phyloP scores from a whole-genome alignment of 2,329 filamentous ascomycete species.

The Epichloe brachyelytri region DNA sequence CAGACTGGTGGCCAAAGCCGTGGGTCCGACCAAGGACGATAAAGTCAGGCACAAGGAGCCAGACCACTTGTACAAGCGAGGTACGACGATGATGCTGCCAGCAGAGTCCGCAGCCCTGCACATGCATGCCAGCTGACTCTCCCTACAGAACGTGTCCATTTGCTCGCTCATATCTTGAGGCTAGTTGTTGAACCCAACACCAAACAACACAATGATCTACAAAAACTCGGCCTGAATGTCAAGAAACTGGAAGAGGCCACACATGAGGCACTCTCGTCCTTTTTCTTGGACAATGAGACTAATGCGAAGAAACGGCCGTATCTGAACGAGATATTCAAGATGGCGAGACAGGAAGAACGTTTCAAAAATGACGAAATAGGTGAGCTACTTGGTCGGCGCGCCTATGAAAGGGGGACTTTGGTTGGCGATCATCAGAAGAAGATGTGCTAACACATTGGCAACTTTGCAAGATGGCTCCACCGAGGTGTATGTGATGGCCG shows the following conservation, averaged over 20 bases:
- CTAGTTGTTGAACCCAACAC: slow-evolving; percentile 39
- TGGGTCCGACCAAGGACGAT: slow-evolving; percentile 36
- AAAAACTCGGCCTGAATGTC: slow-evolving; percentile 39
- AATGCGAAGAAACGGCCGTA: slow-evolving; percentile 43
- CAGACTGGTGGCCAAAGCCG: slow-evolving; percentile 54
- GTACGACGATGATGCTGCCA: slow-evolving; percentile 26
- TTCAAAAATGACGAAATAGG: slow-evolving; percentile 45
- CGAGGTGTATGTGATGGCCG: slow-evolving; percentile 36
- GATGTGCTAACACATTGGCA: slow-evolving; percentile 4
- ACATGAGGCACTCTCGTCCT: slow-evolving; percentile 42
- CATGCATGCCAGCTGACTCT: background rate
- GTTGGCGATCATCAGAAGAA: background rate
- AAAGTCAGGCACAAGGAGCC: slow-evolving; percentile 58
- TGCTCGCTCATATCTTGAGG: slow-evolving; percentile 47
- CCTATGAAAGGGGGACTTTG: background rate
- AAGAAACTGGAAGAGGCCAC: slow-evolving; percentile 46
- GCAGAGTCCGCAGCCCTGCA: background rate
- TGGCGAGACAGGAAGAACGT: slow-evolving; percentile 43
- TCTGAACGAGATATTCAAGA: slow-evolving; percentile 48
- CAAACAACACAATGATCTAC: slow-evolving; percentile 37
- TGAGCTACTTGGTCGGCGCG: slow-evolving; percentile 17
- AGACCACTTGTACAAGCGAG: slow-evolving; percentile 56
- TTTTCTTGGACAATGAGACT: slow-evolving; percentile 43
- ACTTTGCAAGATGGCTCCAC: slow-evolving; percentile 30
- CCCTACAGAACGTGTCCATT: slow-evolving; percentile 41